Evolutionary conservation across 2,329 filamentous ascomycete species (phyloP).

Genomic region (Pyrenochaeta sp.): DNA sequence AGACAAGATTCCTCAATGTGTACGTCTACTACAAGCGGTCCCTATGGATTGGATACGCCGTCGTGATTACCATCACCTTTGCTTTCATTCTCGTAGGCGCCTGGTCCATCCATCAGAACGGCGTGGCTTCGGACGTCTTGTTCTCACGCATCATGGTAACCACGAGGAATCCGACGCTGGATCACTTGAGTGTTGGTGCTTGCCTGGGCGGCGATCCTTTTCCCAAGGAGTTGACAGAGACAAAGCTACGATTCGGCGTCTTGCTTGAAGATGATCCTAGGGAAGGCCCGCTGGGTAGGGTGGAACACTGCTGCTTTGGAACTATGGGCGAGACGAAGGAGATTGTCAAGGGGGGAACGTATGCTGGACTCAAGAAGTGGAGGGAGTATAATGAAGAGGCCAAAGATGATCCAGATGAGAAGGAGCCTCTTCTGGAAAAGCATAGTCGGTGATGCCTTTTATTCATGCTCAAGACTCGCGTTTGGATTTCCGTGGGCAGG

Average conservation of each 20-base stretch:
- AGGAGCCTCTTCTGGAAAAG: slow-evolving; percentile 1
- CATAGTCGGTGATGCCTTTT: not conserved
- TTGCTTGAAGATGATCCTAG: slow-evolving; percentile 44
- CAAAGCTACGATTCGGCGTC: slow-evolving; percentile 50
- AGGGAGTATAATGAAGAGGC: slow-evolving; percentile 4
- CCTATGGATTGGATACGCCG: slow-evolving; percentile 48
- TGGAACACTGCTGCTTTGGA: slow-evolving; percentile 51
- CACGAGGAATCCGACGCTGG: slow-evolving; percentile 48
- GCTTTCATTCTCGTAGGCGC: slow-evolving; percentile 40
- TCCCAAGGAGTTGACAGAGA: slow-evolving; percentile 46
- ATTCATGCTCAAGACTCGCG: too few relatives aligned
- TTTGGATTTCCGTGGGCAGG: too few relatives aligned
- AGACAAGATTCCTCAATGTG: slow-evolving; percentile 33
- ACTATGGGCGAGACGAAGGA: slow-evolving; percentile 46
- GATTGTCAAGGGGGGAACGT: slow-evolving; percentile 47
- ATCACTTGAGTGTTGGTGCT: slow-evolving; percentile 47
- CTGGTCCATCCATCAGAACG: slow-evolving; percentile 44
- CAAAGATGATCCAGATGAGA: not conserved
- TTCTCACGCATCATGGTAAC: slow-evolving; percentile 49
- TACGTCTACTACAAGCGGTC: slow-evolving; percentile 40
- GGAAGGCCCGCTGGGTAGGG: slow-evolving; percentile 38
- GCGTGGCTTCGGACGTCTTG: slow-evolving; percentile 45
- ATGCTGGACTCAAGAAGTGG: slow-evolving; percentile 43
- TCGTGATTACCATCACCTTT: slow-evolving; percentile 39
- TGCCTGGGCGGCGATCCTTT: slow-evolving; percentile 53